Percentiles rank a stretch among this genome's conserved stretches.
Evolutionary conservation across 208 protist genomes (phyloP).

Genomic region (Leishmania aethiopica): DNA sequence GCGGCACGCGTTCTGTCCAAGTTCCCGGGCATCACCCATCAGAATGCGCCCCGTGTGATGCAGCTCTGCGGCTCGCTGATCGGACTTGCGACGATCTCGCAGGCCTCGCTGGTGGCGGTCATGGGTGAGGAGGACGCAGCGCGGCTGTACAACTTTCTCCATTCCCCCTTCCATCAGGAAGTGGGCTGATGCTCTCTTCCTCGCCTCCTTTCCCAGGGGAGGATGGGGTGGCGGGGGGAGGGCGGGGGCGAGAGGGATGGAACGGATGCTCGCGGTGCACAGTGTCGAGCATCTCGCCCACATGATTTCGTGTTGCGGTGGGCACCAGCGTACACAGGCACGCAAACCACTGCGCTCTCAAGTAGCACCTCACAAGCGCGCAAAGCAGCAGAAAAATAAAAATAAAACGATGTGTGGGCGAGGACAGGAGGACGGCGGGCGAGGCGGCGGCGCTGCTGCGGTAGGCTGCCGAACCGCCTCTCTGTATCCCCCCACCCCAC

Average conservation of each 20-base stretch:
- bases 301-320: neutral
- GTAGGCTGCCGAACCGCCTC: neutral
- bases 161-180: constrained; percentile 43
- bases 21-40: constrained; percentile 73
- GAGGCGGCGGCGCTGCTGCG: neutral
- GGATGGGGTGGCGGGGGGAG: neutral
- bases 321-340: neutral
- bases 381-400: neutral
- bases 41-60: constrained; percentile 73
- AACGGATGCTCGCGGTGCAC: neutral
- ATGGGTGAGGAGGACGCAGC: constrained; percentile 59
- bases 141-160: constrained; percentile 67
- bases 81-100: constrained; percentile 70
- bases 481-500: no score
- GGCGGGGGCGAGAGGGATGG: neutral
- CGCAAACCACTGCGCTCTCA: neutral
- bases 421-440: neutral
- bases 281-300: neutral
- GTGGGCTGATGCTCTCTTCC: constrained; percentile 10
- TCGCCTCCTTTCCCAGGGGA: neutral
- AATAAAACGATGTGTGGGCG: neutral
- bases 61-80: constrained; percentile 71
- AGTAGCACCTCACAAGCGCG: neutral
- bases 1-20: constrained; percentile 72
- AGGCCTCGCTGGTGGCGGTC: constrained; percentile 43